Percentiles rank a stretch among this genome's conserved stretches.
phyloP scores from a whole-genome alignment of 2,329 filamentous ascomycete species.

The Colletotrichum spinosum region DNA sequence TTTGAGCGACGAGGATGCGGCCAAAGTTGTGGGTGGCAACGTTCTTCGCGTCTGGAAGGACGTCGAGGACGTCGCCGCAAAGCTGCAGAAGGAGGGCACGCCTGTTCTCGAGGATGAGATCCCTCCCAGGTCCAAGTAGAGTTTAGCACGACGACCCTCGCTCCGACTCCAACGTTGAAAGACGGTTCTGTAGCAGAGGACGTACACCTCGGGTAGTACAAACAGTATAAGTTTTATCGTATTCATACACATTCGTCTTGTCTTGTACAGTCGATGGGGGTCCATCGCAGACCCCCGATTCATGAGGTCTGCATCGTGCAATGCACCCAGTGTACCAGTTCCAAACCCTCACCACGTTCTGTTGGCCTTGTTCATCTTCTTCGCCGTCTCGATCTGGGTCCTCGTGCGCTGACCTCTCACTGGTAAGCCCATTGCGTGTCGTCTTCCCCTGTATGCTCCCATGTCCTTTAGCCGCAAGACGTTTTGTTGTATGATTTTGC shows the following conservation, averaged over 20 bases:
- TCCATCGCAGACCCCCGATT: constrained; percentile 3
- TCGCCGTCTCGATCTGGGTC: constrained; percentile 73
- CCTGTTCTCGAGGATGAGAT: constrained; percentile 65
- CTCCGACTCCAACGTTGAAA: not conserved
- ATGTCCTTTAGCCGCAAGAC: constrained; percentile 90
- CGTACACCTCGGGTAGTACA: constrained; percentile 5
- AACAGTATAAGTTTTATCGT: constrained; percentile 32
- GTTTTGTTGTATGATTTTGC: constrained; percentile 82
- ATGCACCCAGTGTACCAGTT: not conserved
- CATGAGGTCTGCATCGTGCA: constrained; percentile 9
- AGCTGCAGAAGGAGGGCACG: constrained; percentile 70
- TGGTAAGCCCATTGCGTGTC: constrained; percentile 93
- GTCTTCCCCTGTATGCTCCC: constrained; percentile 86
- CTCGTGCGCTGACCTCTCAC: constrained; percentile 91
- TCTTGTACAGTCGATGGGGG: constrained; percentile 42
- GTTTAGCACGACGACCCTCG: not conserved
- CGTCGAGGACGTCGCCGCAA: constrained; percentile 77
- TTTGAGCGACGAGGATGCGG: constrained; percentile 78
- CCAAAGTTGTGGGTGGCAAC: constrained; percentile 83
- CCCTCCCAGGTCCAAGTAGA: constrained; percentile 42
- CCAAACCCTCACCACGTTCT: constrained; percentile 51
- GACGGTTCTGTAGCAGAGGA: not conserved
- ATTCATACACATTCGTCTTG: constrained; percentile 34
- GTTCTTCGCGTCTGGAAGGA: constrained; percentile 86
- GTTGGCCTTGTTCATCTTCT: constrained; percentile 71